These are phyloP conservation scores for thale cress (Arabidopsis thaliana) DNA, from an alignment of 345 rosid genomes.

Conservation along the genomic window DNA sequence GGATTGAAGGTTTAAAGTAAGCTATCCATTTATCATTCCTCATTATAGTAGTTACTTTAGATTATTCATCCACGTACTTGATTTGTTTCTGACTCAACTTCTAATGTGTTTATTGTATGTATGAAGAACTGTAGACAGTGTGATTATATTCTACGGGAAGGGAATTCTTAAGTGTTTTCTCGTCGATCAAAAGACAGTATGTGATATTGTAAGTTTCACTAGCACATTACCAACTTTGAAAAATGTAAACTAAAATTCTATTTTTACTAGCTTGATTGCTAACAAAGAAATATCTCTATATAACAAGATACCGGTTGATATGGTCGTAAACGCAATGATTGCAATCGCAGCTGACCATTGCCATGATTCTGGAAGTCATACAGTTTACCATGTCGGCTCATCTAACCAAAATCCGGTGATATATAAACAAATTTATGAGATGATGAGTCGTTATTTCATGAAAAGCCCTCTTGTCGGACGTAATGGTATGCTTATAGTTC, in stretches of 20 bases:
- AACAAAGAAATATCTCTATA: background rate
- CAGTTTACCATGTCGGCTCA: slow-evolving; percentile 72
- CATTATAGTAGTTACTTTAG: background rate
- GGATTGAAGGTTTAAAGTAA: slow-evolving; percentile 84
- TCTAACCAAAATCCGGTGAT: slow-evolving; percentile 57
- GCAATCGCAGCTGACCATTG: slow-evolving; percentile 10
- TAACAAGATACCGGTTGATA: slow-evolving; percentile 38
- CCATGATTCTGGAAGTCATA: slow-evolving; percentile 41
- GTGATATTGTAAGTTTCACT: slow-evolving; percentile 52
- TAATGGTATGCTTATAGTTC: slow-evolving; percentile 64
- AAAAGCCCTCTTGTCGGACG: slow-evolving; percentile 67
- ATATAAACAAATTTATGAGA: slow-evolving; percentile 52
- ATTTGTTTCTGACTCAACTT: background rate
- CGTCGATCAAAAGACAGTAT: slow-evolving; percentile 22
- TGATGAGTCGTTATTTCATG: slow-evolving; percentile 50
- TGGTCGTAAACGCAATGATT: slow-evolving; percentile 29
- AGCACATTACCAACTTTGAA: background rate
- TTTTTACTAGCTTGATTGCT: slow-evolving; percentile 5
- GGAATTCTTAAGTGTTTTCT: slow-evolving; percentile 49
- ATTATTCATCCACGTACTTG: background rate
- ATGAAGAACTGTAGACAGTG: slow-evolving; percentile 63
- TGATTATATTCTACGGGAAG: slow-evolving; percentile 45
- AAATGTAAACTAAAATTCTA: background rate
- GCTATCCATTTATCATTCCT: slow-evolving; percentile 30
- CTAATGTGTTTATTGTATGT: background rate